Evolutionary conservation across 345 rosid genomes (phyloP), one percentile per base, ranked within the genome.

Genomic region (Moricandia arvensis): DNA sequence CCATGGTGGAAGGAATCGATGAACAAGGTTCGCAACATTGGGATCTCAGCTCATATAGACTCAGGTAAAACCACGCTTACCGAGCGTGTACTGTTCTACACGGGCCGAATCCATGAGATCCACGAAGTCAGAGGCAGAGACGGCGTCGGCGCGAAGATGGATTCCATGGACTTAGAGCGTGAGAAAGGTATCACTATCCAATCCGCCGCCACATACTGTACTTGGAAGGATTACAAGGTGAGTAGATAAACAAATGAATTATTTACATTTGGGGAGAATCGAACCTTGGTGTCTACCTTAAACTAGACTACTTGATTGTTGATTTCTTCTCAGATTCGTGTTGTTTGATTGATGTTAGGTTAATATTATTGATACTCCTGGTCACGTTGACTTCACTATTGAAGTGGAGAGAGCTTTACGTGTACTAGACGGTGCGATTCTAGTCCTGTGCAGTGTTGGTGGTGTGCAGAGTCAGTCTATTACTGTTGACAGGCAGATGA

Each of bases 381-480:
- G 97, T 29, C 99, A 93, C 71, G 98, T 96, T 62, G 99, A 93
- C 83, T 96, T 96, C 85, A 96, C 99, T 0, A 93, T 96, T 55
- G 99, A 96, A 84, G 99, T 96, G 58, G 98, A 96, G 89, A 89
- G 99, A 74, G 99, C 98, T 1, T 78, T 96, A 77, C 91, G 99
- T 60, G 97, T 93, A 75, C 84, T 96, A 68, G 99, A 93, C 64
- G 99, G 99, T 59, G 98, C 99, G 17, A 88, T 96, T 71, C 85
- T 93, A 24, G 99, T 93, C 26, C 84, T 96, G 30, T 96, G 99
- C 62, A 93, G 98, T 72, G 99, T 96, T 68, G 98, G 99, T 66
- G 97, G 97, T 72, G 99, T 96, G 43, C 99, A 96, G 72, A 96
- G 99, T 84, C 99, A 93, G 81, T 96, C 99, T 12, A 96, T 96